Conservation (phyloP, 805 yeast species). For the Candida coquimbonensis region DNA sequence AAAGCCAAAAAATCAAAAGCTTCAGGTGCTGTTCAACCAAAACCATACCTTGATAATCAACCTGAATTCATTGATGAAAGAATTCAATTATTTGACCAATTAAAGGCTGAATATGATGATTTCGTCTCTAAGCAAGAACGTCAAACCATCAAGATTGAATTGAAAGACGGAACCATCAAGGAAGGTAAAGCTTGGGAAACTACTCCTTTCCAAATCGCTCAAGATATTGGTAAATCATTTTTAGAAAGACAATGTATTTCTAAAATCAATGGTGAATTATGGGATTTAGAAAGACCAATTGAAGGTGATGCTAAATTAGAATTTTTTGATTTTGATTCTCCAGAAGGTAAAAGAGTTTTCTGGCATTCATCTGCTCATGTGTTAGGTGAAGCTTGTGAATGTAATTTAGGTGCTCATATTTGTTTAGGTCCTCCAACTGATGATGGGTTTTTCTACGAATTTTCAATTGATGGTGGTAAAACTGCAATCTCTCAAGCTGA, state of each 20-base stretch:
- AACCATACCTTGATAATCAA: constrained; percentile 57
- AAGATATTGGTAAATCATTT: constrained; percentile 77
- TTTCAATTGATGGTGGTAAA: constrained; percentile 75
- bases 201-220: constrained; percentile 80
- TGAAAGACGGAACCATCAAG: constrained; percentile 79
- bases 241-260: constrained; percentile 86
- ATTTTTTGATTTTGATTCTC: constrained; percentile 83
- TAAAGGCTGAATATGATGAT: constrained; percentile 72
- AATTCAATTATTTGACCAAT: constrained; percentile 67
- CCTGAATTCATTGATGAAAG: constrained; percentile 83
- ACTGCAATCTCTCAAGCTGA: constrained; percentile 74
- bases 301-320: constrained; percentile 67
- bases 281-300: constrained; percentile 95
- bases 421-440: constrained; percentile 95
- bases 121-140: constrained; percentile 56
- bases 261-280: constrained; percentile 80
- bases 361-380: constrained; percentile 99
- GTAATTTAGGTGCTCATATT: constrained; percentile 91
- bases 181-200: constrained; percentile 86
- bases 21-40: constrained; percentile 25
- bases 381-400: constrained; percentile 96
- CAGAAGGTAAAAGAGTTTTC: constrained; percentile 93
- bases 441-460: constrained; percentile 96
- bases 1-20: constrained; percentile 36
- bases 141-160: constrained; percentile 65